Base-by-base conservation (phyloP, 2,329 filamentous ascomycete genomes). In the Apiospora phragmitis region DNA sequence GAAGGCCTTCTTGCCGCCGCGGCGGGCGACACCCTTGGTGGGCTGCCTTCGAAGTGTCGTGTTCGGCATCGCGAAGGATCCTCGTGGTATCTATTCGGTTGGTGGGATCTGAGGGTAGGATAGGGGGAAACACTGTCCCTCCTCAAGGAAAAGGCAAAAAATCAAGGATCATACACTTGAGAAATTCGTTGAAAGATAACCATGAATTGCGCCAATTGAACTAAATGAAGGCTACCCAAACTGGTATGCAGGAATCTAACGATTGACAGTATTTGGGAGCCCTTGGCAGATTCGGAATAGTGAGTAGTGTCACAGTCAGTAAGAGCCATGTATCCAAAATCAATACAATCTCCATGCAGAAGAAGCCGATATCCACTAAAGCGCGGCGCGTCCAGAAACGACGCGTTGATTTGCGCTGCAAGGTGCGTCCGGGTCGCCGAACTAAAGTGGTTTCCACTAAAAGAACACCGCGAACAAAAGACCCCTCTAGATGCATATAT, bases 11-110 rank as follows among this genome's bases (percentile, higher is more conserved):
- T 92, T 93, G 71, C 89, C 89, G 55, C 83, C 91, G 84, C 81
- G 93, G 84, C 84, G 92, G 84, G 82, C 93, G 86, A 87, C 90
- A 78, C 90, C 90, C 80, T 91, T 90, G 78, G 90, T 86, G 65
- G 90, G 90, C 77, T 85, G 90, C 77, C 85, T 85, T 70, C 89
- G 84, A 76, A 91, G 80, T 67, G 84, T 84, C 65, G 88, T 90
- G 80, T 89, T 90, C 65, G 89, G 83, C 91, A 92, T 89, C 26
- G 29, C 42, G 45, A 18, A 38, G 16, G 32, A 14, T 38, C 55
- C 32, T 16, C 32, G 55, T 35, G 32, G 55, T 62, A 62, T 38
- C 9, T 24, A 49, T 49, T 49, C 47, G 32, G 32, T 38, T 21
- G 32, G 32, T 32, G 51, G 51, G 29, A 35, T 59, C 18, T 62